A percentile compares a stretch with the other conserved stretches of the same genome.
Evolutionary conservation across 2,329 filamentous ascomycete genomes (phyloP).

Genomic region (Pseudogymnoascus sp.): DNA sequence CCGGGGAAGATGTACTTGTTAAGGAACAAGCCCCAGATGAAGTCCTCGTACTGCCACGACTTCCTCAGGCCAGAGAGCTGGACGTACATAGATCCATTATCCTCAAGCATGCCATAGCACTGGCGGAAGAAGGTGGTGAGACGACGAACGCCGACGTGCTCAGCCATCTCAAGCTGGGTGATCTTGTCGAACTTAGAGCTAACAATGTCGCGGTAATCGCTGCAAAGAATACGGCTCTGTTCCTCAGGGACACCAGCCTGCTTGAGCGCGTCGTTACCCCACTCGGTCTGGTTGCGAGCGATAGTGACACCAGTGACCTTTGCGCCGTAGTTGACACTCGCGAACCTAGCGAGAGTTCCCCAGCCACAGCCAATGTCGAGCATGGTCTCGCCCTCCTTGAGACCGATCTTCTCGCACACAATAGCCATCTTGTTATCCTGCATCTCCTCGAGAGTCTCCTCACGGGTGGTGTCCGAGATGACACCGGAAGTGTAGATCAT

Average conservation of each 20-base stretch:
- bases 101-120: constrained; percentile 62
- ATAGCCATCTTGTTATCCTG: constrained; percentile 50
- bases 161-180: constrained; percentile 65
- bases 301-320: constrained; percentile 67
- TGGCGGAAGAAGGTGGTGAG: constrained; percentile 55
- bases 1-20: constrained; percentile 71
- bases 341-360: constrained; percentile 64
- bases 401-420: constrained; percentile 59
- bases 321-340: constrained; percentile 64
- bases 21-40: constrained; percentile 68
- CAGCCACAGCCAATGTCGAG: constrained; percentile 63
- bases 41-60: constrained; percentile 65
- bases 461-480: constrained; percentile 24
- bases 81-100: constrained; percentile 63
- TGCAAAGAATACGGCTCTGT: constrained; percentile 59
- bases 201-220: constrained; percentile 62
- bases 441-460: constrained; percentile 29
- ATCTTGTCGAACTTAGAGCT: constrained; percentile 59
- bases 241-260: constrained; percentile 52
- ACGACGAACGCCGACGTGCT: constrained; percentile 64
- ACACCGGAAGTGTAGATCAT: constrained; percentile 31
- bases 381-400: constrained; percentile 52
- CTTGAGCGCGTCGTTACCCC: constrained; percentile 59
- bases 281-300: constrained; percentile 62
- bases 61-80: constrained; percentile 64